Conservation (phyloP, 2,329 filamentous ascomycete genomes). For the Plenodomus biglobosus region DNA sequence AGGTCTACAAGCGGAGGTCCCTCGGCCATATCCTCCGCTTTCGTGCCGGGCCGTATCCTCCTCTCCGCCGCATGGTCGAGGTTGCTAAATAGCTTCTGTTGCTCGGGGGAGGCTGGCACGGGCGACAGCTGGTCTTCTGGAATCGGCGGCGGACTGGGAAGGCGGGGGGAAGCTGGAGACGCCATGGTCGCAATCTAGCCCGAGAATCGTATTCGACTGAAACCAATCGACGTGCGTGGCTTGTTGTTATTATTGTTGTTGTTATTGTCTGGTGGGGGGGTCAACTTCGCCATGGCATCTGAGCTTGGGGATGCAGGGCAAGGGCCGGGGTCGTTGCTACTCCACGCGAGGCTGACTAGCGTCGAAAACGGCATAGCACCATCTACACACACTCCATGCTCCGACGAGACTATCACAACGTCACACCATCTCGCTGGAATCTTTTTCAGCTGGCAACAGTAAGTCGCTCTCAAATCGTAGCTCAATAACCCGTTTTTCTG, state of each 20-base stretch:
- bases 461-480: not conserved
- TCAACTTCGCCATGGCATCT: not conserved
- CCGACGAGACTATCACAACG: not conserved
- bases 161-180: constrained; percentile 69
- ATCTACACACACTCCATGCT: not conserved
- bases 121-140: constrained; percentile 94
- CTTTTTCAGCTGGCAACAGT: not conserved
- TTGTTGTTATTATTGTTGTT: constrained; percentile 4
- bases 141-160: constrained; percentile 91
- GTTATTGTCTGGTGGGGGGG: constrained; percentile 14
- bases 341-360: constrained; percentile 2
- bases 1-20: constrained; percentile 87
- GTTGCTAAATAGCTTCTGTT: constrained; percentile 55
- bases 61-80: constrained; percentile 75
- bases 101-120: constrained; percentile 61
- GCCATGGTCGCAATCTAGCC: constrained; percentile 18
- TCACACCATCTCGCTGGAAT: not conserved
- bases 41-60: constrained; percentile 89
- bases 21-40: constrained; percentile 86
- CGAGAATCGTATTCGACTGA: not conserved
- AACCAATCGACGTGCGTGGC: not conserved
- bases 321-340: constrained; percentile 12
- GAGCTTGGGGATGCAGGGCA: constrained; percentile 21
- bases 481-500: not conserved
- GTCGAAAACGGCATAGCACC: constrained; percentile 2